Evolutionary conservation across 2,329 filamentous ascomycete species (phyloP).

Genomic region (Leptosphaerulina australis): DNA sequence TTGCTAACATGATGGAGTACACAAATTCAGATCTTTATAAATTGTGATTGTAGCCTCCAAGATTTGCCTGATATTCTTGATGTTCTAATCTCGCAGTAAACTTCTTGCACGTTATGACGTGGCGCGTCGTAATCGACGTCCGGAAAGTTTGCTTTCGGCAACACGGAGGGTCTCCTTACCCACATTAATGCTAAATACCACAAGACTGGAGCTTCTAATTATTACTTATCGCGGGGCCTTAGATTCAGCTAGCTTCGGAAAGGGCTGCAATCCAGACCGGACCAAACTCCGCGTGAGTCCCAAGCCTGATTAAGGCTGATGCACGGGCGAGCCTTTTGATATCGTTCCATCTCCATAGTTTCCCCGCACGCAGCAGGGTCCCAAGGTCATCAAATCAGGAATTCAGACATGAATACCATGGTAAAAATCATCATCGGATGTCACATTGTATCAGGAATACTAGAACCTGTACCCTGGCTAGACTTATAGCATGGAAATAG

Average conservation of each 20-base stretch:
- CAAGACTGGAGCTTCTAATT: too few species aligned
- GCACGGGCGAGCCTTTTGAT: slow-evolving; percentile 4
- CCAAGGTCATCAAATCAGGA: background rate
- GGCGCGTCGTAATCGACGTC: too few species aligned
- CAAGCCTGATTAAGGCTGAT: slow-evolving; percentile 12
- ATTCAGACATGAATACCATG: background rate
- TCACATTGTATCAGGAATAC: background rate
- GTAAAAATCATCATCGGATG: slow-evolving; percentile 1
- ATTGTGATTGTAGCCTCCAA: too few species aligned
- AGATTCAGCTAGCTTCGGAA: slow-evolving; percentile 3
- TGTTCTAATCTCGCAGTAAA: too few species aligned
- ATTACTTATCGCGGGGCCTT: too few species aligned
- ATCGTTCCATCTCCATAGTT: slow-evolving; percentile 4
- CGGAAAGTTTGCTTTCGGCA: too few species aligned
- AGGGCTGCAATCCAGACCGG: slow-evolving; percentile 9
- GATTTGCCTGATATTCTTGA: too few species aligned
- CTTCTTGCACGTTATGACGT: too few species aligned
- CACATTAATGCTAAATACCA: too few species aligned
- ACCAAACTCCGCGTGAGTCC: slow-evolving; percentile 7
- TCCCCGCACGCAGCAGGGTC: slow-evolving; percentile 8
- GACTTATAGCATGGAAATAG: background rate
- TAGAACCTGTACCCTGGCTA: background rate
- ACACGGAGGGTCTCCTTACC: too few species aligned
- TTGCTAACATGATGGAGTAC: too few species aligned
- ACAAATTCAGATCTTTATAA: too few species aligned